Base-by-base conservation (phyloP, 1,284 basidiomycete genomes). In the Irpex sp. region DNA sequence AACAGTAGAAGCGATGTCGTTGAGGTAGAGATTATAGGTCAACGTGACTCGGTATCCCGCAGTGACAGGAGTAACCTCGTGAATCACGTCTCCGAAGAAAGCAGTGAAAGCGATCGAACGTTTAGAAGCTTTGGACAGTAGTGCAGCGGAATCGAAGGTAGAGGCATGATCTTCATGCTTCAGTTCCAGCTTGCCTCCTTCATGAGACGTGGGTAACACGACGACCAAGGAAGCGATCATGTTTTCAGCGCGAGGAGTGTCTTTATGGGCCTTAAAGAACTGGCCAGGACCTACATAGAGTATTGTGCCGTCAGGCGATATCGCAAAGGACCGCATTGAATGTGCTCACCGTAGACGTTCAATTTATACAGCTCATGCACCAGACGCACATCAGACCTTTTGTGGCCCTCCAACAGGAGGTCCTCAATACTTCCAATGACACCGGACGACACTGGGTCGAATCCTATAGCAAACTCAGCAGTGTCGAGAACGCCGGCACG, bases 181-280 rank as follows among this genome's bases (percentile, higher is more conserved):
- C 4, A 79, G 69, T 44, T 75, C 44, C 1, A 81, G 69, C 3
- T 65, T 58, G 1, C 78, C 78, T 5, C 80, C 78, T 62, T 74
- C 69, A 56, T 81, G 77, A 0, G 65, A 26, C 0, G 77, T 77
- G 26, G 76, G 76, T 60, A 73, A 72, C 11, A 78, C 72, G 34
- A 79, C 60, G 11, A 81, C 74, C 8, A 80, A 74, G 5, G 79
- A 80, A 17, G 74, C 79, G 54, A 80, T 76, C 78, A 79, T 80
- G 13, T 69, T 70, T 7, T 62, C 51, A 4, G 70, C 68, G 4
- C 74, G 74, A 5, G 79, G 79, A 0, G 78, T 81, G 62, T 80
- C 79, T 57, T 76, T 72, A 68, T 80, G 79, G 0, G 77, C 59
- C 59, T 79, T 79, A 74, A 80, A 81, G 68, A 79, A 81, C 0